Evolutionary conservation across 1,284 basidiomycete species (phyloP), one percentile per base, ranked within the genome.

Genomic region (Puccinia horiana): DNA sequence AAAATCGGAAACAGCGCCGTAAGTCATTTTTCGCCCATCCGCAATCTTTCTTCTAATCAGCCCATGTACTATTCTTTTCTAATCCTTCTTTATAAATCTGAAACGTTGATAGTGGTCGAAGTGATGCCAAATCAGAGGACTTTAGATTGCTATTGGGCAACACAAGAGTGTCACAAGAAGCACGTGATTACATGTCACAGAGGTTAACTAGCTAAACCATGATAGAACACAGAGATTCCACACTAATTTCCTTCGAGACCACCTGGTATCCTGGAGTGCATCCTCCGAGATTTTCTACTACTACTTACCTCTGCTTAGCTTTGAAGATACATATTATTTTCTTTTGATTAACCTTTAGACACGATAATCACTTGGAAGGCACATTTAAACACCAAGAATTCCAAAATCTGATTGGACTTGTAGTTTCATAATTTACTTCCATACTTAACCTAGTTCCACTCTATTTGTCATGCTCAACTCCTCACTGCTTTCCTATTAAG

Each of bases 1-100:
- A 16, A 76, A 76, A 61, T 16, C 56, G 14, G 74, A 76, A 61
- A 76, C 52, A 56, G 74, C 74, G 3, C 74, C 74, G 74, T 76
- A 76, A 76, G 74, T n/a, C 54, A 47, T 3, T 37, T 47, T 37
- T n/a, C n/a, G 29, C 2, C 18, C 37, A 40, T 37, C 35, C n/a
- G 6, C 54, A 54, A 20, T 2, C 5, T 11, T 6, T 74, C 11
- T 1, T 32, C 32, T 35, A 52, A 20, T 37, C 18, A 54, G 26
- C 40, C 35, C 20, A 37, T 6, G 8, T 44, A 42, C 20, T 2
- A 18, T 35, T 35, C 32, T 61, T 5, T 26, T 29, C 23, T 20
- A n/a, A 69, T 37, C 12, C 37, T 44, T 44, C 14, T 65, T 1
- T 3, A 44, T 12, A 26, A 58, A 42, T 58, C 61, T 61, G 11